phyloP scores from a whole-genome alignment of 169 alveolate genomes.

The Toxoplasma gondii region DNA sequence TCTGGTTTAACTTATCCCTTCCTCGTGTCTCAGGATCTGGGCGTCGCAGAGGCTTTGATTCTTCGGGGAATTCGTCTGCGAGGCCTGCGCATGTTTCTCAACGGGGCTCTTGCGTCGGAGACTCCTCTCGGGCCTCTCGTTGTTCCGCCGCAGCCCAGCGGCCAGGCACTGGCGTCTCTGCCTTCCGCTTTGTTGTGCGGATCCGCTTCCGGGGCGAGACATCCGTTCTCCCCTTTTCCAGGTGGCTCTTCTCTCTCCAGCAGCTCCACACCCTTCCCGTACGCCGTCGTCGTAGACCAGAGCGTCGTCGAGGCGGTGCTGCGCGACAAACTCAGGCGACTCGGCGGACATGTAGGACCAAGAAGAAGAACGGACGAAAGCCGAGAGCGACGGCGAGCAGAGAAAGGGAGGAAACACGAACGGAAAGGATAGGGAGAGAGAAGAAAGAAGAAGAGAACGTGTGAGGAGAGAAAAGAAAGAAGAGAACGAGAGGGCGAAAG shows the following conservation, averaged over 20 bases:
- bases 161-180: background rate
- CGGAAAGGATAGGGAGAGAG: no score
- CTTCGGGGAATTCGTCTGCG: slow-evolving; percentile 15
- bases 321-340: slow-evolving; percentile 36
- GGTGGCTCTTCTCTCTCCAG: background rate
- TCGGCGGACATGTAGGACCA: slow-evolving; percentile 45
- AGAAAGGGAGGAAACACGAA: no score
- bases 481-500: background rate
- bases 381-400: no score
- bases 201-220: background rate
- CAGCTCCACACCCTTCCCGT: slow-evolving; percentile 62
- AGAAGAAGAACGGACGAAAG: background rate
- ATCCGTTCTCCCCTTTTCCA: slow-evolving; percentile 15
- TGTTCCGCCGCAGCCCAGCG: background rate
- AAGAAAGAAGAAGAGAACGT: background rate
- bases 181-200: background rate
- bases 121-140: background rate
- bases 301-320: slow-evolving; percentile 37
- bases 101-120: background rate
- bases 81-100: background rate
- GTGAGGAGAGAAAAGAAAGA: background rate
- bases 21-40: background rate
- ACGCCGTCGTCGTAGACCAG: slow-evolving; percentile 44
- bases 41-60: background rate
- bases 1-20: background rate